A percentile compares a stretch with the other conserved stretches of the same genome.
Evolutionary conservation across 176 grass and related monocot species (phyloP).

Genomic region (Canna indica): DNA sequence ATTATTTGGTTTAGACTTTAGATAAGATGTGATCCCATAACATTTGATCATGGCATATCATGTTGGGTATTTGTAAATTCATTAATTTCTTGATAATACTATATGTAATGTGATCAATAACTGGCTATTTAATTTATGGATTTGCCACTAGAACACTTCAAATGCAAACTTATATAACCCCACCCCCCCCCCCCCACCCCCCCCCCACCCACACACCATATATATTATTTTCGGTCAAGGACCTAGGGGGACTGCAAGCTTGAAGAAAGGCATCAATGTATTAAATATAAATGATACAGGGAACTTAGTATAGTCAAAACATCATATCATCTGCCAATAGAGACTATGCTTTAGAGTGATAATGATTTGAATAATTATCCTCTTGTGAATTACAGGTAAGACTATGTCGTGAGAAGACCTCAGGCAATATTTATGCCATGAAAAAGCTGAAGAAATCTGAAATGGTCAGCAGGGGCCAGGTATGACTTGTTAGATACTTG

Average conservation of each 20-base stretch:
- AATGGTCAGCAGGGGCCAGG: conserved; percentile 17
- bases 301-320: neutral
- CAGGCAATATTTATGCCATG: conserved; percentile 22
- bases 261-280: neutral
- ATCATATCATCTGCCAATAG: neutral
- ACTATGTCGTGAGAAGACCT: conserved; percentile 16
- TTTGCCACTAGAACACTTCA: too few relatives aligned
- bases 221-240: neutral
- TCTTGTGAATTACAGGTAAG: conserved; percentile 3
- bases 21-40: neutral
- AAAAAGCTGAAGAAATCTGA: conserved; percentile 23
- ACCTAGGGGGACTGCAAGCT: neutral
- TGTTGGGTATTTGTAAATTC: neutral
- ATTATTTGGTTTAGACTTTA: neutral
- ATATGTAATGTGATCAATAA: neutral
- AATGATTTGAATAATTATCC: neutral
- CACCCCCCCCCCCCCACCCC: too few relatives aligned
- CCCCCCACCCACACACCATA: too few relatives aligned
- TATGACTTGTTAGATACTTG: neutral
- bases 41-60: neutral
- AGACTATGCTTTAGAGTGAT: neutral
- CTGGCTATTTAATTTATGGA: too few relatives aligned
- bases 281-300: neutral
- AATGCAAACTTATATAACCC: too few relatives aligned
- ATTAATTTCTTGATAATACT: neutral